Percentiles rank a stretch among this genome's conserved stretches.
Conservation (phyloP, 2,329 filamentous ascomycete species). For the Calcarisporium arbuscula region DNA sequence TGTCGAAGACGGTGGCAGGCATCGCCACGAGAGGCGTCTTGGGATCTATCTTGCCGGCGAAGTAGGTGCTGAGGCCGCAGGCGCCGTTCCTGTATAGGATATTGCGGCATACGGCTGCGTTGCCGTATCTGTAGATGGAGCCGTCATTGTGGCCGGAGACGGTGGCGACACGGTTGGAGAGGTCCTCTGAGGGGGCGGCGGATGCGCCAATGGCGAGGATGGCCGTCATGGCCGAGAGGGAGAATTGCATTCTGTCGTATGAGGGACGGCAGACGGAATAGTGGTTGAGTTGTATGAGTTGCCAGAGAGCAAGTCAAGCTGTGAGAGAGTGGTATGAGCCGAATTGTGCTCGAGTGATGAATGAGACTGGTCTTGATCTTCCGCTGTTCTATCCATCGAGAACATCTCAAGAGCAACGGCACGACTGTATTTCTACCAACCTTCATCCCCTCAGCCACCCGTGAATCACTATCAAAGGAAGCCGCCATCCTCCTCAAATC, state of each 20-base stretch:
- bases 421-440: too few species aligned
- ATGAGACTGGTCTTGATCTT: too few species aligned
- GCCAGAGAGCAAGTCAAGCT: too few species aligned
- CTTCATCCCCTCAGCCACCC: too few species aligned
- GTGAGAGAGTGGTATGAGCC: too few species aligned
- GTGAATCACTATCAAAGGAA: too few species aligned
- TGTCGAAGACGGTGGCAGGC: conserved; percentile 5
- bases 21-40: conserved; percentile 7
- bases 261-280: too few species aligned
- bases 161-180: not conserved
- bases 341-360: too few species aligned
- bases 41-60: not conserved
- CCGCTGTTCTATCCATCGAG: too few species aligned
- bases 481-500: too few species aligned
- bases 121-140: conserved; percentile 7
- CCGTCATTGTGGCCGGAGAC: conserved; percentile 4
- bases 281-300: too few species aligned
- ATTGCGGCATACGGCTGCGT: conserved; percentile 5
- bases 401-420: too few species aligned
- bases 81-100: conserved; percentile 2
- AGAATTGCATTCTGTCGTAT: conserved; percentile 9
- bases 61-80: conserved; percentile 11
- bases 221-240: conserved; percentile 3
- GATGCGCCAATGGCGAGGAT: conserved; percentile 7
- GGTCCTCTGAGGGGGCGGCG: conserved; percentile 3